A percentile compares a stretch with the other conserved stretches of the same genome.
These are phyloP conservation scores for Solanum microdontum DNA, from an alignment of 257 asterid genomes.

Conservation along the genomic window DNA sequence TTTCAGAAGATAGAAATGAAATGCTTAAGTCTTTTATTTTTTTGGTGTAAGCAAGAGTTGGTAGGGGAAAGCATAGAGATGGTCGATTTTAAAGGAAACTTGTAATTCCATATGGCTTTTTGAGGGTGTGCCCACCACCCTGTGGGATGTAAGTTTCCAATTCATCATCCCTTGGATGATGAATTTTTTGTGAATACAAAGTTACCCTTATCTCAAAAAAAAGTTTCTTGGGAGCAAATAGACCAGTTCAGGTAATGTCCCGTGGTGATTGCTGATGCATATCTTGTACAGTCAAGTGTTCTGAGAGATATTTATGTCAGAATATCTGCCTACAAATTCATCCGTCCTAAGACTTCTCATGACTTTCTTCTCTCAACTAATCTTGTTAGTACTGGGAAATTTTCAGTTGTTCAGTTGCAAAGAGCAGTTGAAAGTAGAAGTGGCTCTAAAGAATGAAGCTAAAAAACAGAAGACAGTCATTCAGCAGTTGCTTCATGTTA, in stretches of 20 bases:
- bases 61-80: no score
- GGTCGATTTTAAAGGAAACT: no score
- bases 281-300: background rate
- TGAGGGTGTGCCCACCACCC: no score
- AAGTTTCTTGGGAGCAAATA: background rate
- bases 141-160: no score
- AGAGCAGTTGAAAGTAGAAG: slow-evolving; percentile 54
- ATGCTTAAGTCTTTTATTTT: no score
- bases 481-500: slow-evolving; percentile 47
- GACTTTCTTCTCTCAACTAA: background rate
- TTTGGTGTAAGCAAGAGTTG: no score
- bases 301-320: background rate
- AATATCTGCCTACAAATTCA: background rate
- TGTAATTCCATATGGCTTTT: no score
- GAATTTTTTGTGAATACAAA: no score
- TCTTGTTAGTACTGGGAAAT: background rate
- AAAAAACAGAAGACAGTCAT: slow-evolving; percentile 27
- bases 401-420: slow-evolving; percentile 41
- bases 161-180: no score
- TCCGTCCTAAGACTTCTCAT: background rate
- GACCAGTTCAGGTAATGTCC: background rate
- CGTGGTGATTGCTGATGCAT: background rate
- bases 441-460: slow-evolving; percentile 47
- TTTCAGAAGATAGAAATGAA: no score
- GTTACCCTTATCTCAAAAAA: background rate